Evolutionary conservation across 176 grass and related monocot species (phyloP), one percentile per base, ranked within the genome.

Genomic region (Ensete glaucum): DNA sequence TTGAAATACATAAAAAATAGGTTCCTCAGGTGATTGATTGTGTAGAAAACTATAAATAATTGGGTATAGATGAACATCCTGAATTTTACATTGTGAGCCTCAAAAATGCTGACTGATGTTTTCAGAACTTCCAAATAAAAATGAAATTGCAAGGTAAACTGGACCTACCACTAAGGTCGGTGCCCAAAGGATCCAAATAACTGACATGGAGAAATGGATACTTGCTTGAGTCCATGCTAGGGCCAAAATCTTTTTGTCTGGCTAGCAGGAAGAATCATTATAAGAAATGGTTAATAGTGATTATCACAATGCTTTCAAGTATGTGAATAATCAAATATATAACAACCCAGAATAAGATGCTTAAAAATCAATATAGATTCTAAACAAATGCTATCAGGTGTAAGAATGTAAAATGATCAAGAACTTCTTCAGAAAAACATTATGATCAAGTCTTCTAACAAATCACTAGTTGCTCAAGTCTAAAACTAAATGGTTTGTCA

Each of bases 141-240:
- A 20, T 80, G 23, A 56, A 78, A 64, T 63, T 77, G 81, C 3
- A 29, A 69, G 24, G 52, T 12, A 22, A 24, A 26, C 52, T 22
- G 17, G 55, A 81, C 27, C 78, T 94, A 99, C 90, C 86, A 98
- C 84, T 80, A 98, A 91, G 19, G 76, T 86, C 74, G 95, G 95
- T 85, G 90, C 88, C 95, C 90, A 98, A 59, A 98, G 82, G 64
- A 98, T 84, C 90, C 85, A 98, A 87, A 89, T 89, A 17, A 88
- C 79, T 72, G 78, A 82, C 64, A 85, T 53, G 77, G 95, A 81
- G 52, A 93, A 94, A 85, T 93, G 84, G 75, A 98, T 87, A 76
- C 90, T 91, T 78, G 86, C 79, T 88, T 98, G 90, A 89, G 95
- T 84, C 72, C 89, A 93, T 51, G 80, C 81, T 64, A 98, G 81